Evolutionary conservation across 495 filamentous ascomycete species (phyloP), one percentile per base, ranked within the genome.

Genomic region (Lophium mytilinum): DNA sequence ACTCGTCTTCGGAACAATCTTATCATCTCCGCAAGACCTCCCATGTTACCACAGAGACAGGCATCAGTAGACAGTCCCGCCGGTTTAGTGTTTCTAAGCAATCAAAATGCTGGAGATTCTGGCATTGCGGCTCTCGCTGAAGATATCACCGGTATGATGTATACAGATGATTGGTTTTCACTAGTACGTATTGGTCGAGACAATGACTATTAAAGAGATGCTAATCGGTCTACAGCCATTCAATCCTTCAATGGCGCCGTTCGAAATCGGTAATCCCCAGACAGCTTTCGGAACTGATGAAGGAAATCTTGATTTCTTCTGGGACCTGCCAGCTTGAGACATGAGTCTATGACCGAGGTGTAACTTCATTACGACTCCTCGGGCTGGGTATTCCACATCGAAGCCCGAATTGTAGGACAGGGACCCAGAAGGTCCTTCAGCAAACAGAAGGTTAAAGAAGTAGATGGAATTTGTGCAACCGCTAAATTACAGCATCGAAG

Each of bases 181-280:
- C 52, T 80, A 30, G 24, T 30, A 30, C 24, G 24, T 30, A 30
- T 30, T 30, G 6, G 24, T 30, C 24, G 6, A 6, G 24, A 30
- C 6, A 30, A 30, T 30, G 24, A 30, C 24, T 30, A 6, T 30
- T 6, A 6, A 30, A 30, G n/a, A 30, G 24, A 30, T 3, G 24
- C 24, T 30, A 30, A 30, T 30, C 6, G 24, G 24, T 30, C 3
- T 2, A 6, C 24, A 30, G 15, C 77, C 77, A 19, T 78, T 80
- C 55, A 76, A 80, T 64, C 75, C 75, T 8, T 75, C 74, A 0
- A 80, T 80, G 77, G 77, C 77, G 11, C 77, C 77, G 0, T 80
- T 80, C 57, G 75, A 75, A 0, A 71, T 75, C 41, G 73, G 68
- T 46, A 68, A 54, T 47, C 70, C 70, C 17, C 72, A 71, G 9